These are phyloP conservation scores for Gynochthodes officinalis DNA, from an alignment of 257 asterid genomes.

Conservation along the genomic window DNA sequence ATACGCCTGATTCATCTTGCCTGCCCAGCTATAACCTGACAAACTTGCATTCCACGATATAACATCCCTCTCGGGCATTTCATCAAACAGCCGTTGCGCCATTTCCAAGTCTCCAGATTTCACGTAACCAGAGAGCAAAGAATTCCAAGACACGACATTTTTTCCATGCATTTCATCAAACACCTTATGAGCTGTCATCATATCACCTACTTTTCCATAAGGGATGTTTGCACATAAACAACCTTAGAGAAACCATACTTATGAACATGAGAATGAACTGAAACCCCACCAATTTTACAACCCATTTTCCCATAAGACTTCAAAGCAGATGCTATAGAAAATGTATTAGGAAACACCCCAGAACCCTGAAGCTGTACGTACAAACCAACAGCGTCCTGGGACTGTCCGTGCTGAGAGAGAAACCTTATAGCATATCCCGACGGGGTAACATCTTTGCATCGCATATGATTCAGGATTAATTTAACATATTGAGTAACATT, in stretches of 20 bases:
- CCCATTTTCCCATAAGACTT: slow-evolving; percentile 62
- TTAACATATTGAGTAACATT: slow-evolving; percentile 32
- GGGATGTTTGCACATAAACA: slow-evolving; percentile 79
- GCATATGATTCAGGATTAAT: slow-evolving; percentile 36
- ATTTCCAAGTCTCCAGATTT: slow-evolving; percentile 48
- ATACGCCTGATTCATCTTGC: slow-evolving; percentile 61
- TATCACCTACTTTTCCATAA: slow-evolving; percentile 65
- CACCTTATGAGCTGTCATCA: slow-evolving; percentile 58
- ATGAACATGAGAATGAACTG: slow-evolving; percentile 65
- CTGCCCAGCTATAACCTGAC: slow-evolving; percentile 49
- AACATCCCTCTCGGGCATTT: slow-evolving; percentile 67
- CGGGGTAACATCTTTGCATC: slow-evolving; percentile 35
- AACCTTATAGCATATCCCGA: slow-evolving; percentile 55
- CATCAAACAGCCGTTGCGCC: slow-evolving; percentile 63
- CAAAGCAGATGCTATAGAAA: slow-evolving; percentile 61
- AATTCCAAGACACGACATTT: slow-evolving; percentile 84
- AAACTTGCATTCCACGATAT: slow-evolving; percentile 79
- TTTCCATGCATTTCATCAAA: slow-evolving; percentile 56
- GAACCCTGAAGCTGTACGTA: slow-evolving; percentile 45
- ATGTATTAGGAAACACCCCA: slow-evolving; percentile 60
- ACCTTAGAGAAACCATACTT: slow-evolving; percentile 52
- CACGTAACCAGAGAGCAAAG: slow-evolving; percentile 61
- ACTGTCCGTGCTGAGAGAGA: slow-evolving; percentile 60
- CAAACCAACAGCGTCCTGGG: slow-evolving; percentile 45
- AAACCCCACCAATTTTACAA: slow-evolving; percentile 41